Percentiles rank a stretch among this genome's conserved stretches.
Evolutionary conservation across 768 basidiomycete genomes (phyloP).

Genomic region (Agaricus subrufescens): DNA sequence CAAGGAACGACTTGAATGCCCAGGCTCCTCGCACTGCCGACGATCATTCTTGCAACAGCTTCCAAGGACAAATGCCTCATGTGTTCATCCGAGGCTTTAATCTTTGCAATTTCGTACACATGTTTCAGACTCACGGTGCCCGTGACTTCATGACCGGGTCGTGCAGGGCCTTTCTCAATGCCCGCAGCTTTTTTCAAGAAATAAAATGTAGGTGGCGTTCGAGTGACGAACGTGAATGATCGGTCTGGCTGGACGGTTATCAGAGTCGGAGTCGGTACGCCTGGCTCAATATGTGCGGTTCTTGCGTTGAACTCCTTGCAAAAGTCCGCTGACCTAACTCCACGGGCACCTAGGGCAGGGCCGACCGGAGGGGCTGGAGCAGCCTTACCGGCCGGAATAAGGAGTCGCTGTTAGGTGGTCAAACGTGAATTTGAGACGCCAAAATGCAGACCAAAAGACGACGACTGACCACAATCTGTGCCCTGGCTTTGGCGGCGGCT

Average conservation of each 20-base stretch:
- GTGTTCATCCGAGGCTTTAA: slow-evolving; percentile 89
- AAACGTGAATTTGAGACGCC: slow-evolving; percentile 12
- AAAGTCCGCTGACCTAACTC: slow-evolving; percentile 99
- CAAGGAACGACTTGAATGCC: slow-evolving; percentile 90
- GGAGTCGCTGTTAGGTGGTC: slow-evolving; percentile 53
- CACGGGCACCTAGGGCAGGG: slow-evolving; percentile 94
- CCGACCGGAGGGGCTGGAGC: slow-evolving; percentile 95
- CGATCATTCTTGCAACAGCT: slow-evolving; percentile 81
- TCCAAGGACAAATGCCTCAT: slow-evolving; percentile 84
- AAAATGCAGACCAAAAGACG: not conserved
- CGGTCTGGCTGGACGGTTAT: slow-evolving; percentile 95
- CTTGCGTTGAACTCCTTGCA: slow-evolving; percentile 99
- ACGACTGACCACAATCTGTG: slow-evolving; percentile 72
- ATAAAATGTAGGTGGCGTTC: slow-evolving; percentile 86
- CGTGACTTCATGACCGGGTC: slow-evolving; percentile 71
- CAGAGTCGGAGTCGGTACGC: slow-evolving; percentile 85
- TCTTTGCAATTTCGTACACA: slow-evolving; percentile 97
- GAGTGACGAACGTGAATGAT: slow-evolving; percentile 88
- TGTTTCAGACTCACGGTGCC: slow-evolving; percentile 93
- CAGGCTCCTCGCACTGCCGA: slow-evolving; percentile 85
- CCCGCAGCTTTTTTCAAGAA: slow-evolving; percentile 89
- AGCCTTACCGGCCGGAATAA: slow-evolving; percentile 91
- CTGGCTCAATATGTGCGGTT: slow-evolving; percentile 81
- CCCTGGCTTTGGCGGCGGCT: slow-evolving; percentile 52
- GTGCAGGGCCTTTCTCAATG: slow-evolving; percentile 85